phyloP scores from a whole-genome alignment of 306 rosid genomes.

The Potentilla sterilis region DNA sequence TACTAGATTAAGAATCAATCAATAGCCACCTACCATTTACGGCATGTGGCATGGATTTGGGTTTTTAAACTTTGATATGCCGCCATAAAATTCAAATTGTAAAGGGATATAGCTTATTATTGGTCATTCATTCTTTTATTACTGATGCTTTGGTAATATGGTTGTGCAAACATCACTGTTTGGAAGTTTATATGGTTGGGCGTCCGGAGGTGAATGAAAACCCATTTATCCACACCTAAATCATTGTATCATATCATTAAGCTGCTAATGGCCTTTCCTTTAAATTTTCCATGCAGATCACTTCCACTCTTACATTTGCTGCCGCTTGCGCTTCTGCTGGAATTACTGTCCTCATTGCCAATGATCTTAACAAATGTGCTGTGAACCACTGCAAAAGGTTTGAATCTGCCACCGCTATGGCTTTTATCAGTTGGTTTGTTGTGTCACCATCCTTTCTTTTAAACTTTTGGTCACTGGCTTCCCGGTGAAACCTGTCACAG shows the following conservation, averaged over 20 bases:
- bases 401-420: conserved; percentile 48
- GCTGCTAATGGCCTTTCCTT: background rate
- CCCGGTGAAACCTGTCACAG: conserved; percentile 16
- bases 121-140: background rate
- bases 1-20: background rate
- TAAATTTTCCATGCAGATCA: conserved; percentile 24
- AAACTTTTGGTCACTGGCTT: conserved; percentile 46
- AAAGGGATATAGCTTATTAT: background rate
- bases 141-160: background rate
- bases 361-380: conserved; percentile 34
- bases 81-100: background rate
- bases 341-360: conserved; percentile 39
- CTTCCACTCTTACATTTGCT: conserved; percentile 44
- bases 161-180: background rate
- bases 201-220: background rate
- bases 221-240: background rate
- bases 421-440: conserved; percentile 45
- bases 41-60: background rate
- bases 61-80: background rate
- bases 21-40: background rate
- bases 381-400: conserved; percentile 33
- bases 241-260: background rate
- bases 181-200: background rate
- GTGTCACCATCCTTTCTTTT: conserved; percentile 44
- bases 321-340: conserved; percentile 51